Evolutionary conservation across 768 basidiomycete species (phyloP).

Genomic region (Leccinum subtestaceum): DNA sequence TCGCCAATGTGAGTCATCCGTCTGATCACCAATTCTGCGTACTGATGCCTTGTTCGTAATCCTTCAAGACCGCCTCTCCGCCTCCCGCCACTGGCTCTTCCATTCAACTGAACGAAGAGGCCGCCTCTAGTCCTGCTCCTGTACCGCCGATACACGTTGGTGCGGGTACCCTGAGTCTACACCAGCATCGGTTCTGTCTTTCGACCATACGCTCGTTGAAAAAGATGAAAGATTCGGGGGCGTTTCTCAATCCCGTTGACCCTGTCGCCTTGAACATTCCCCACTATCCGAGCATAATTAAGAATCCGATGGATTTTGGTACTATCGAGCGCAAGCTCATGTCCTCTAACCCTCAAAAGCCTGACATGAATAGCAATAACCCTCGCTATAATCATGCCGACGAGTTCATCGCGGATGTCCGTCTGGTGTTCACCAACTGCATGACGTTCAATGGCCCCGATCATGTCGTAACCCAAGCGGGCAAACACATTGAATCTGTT

Average conservation of each 20-base stretch:
- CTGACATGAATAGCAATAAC: slow-evolving; percentile 63
- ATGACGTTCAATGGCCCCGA: slow-evolving; percentile 91
- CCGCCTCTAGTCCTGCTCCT: slow-evolving; percentile 15
- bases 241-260: slow-evolving; percentile 90
- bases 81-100: slow-evolving; percentile 56
- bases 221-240: slow-evolving; percentile 77
- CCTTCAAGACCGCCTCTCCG: slow-evolving; percentile 66
- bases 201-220: slow-evolving; percentile 79
- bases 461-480: slow-evolving; percentile 75
- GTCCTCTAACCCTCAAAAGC: slow-evolving; percentile 77
- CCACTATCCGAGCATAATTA: slow-evolving; percentile 85
- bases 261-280: slow-evolving; percentile 78
- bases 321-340: slow-evolving; percentile 87
- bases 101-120: slow-evolving; percentile 31
- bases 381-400: slow-evolving; percentile 77
- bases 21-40: slow-evolving; percentile 50
- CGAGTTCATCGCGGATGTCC: slow-evolving; percentile 83
- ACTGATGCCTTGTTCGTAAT: slow-evolving; percentile 41
- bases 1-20: slow-evolving; percentile 63
- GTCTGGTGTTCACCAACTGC: slow-evolving; percentile 86
- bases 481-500: slow-evolving; percentile 74
- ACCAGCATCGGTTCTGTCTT: slow-evolving; percentile 78
- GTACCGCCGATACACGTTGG: slow-evolving; percentile 7
- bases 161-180: slow-evolving; percentile 48
- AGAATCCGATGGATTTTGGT: slow-evolving; percentile 89